Conservation (phyloP, 768 basidiomycete species). For the Boletales sp. region DNA sequence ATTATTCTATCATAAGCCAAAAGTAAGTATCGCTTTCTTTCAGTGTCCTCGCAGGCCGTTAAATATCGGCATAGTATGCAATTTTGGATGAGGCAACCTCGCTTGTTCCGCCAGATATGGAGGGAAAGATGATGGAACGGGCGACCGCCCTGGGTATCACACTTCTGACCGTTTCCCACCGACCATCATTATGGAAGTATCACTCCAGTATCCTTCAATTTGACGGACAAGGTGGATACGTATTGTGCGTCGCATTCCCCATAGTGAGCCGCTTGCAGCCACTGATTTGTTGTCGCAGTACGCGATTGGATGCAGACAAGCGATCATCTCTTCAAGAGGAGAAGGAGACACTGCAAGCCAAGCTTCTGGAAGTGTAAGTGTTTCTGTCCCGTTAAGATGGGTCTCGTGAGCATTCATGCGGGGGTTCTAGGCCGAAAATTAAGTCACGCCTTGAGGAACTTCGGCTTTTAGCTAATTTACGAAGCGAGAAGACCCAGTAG, state of each 20-base stretch:
- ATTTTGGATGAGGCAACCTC: slow-evolving; percentile 97
- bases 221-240: slow-evolving; percentile 92
- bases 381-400: background rate
- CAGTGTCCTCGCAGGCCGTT: background rate
- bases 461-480: slow-evolving; percentile 34
- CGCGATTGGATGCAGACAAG: slow-evolving; percentile 85
- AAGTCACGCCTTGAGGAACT: slow-evolving; percentile 71
- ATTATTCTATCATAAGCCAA: slow-evolving; percentile 92
- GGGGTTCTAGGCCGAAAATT: slow-evolving; percentile 67
- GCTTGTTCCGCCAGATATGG: slow-evolving; percentile 88
- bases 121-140: slow-evolving; percentile 92
- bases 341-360: slow-evolving; percentile 84
- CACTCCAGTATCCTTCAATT: slow-evolving; percentile 87
- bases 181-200: slow-evolving; percentile 91
- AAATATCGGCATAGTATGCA: slow-evolving; percentile 63
- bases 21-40: slow-evolving; percentile 43
- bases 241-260: slow-evolving; percentile 63
- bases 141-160: slow-evolving; percentile 88
- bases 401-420: background rate
- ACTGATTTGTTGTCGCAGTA: slow-evolving; percentile 43
- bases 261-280: background rate
- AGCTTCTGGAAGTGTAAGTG: slow-evolving; percentile 81
- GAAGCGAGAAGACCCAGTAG: background rate
- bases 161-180: slow-evolving; percentile 90
- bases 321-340: slow-evolving; percentile 91